Evolutionary conservation across 495 filamentous ascomycete genomes (phyloP).

Genomic region (Hypoxylon lenormandii): DNA sequence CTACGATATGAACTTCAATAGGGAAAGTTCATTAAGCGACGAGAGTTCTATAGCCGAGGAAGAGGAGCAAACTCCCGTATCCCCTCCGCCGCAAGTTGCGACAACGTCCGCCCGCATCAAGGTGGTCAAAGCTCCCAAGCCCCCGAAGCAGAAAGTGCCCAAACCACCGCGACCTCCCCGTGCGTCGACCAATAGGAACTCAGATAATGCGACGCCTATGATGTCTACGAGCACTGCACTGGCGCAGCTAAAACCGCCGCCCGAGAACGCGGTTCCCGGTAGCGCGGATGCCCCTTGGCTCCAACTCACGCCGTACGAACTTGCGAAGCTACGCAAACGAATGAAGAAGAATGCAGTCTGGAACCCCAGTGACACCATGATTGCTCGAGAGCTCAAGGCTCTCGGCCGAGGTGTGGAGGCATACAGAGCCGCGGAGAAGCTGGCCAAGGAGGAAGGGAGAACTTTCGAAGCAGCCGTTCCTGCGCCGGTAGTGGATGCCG

Average conservation of each 20-base stretch:
- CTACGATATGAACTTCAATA: slow-evolving; percentile 67
- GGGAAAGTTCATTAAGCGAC: slow-evolving; percentile 60
- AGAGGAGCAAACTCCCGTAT: slow-evolving; percentile 46
- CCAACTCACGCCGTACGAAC: slow-evolving; percentile 88
- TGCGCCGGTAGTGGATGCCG: slow-evolving; percentile 59
- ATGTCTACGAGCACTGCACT: slow-evolving; percentile 87
- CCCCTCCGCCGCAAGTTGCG: slow-evolving; percentile 49
- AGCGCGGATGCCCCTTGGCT: slow-evolving; percentile 88
- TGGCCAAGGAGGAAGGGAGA: slow-evolving; percentile 74
- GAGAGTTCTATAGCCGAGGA: slow-evolving; percentile 57
- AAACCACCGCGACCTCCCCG: slow-evolving; percentile 61
- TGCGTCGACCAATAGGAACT: slow-evolving; percentile 47
- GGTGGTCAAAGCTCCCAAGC: slow-evolving; percentile 56
- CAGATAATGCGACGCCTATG: slow-evolving; percentile 54
- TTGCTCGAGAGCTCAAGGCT: slow-evolving; percentile 82
- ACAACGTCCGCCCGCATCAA: slow-evolving; percentile 58
- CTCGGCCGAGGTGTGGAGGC: slow-evolving; percentile 81
- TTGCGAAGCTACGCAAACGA: slow-evolving; percentile 87
- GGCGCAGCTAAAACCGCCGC: slow-evolving; percentile 79
- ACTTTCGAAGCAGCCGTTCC: slow-evolving; percentile 67
- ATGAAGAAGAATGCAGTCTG: slow-evolving; percentile 99
- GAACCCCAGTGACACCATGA: slow-evolving; percentile 96
- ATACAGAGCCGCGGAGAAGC: slow-evolving; percentile 74
- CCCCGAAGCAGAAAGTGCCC: slow-evolving; percentile 54
- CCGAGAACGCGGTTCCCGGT: slow-evolving; percentile 77